These are phyloP conservation scores for Fusarium euwallaceae DNA, from an alignment of 2,329 filamentous ascomycete genomes.

Conservation along the genomic window DNA sequence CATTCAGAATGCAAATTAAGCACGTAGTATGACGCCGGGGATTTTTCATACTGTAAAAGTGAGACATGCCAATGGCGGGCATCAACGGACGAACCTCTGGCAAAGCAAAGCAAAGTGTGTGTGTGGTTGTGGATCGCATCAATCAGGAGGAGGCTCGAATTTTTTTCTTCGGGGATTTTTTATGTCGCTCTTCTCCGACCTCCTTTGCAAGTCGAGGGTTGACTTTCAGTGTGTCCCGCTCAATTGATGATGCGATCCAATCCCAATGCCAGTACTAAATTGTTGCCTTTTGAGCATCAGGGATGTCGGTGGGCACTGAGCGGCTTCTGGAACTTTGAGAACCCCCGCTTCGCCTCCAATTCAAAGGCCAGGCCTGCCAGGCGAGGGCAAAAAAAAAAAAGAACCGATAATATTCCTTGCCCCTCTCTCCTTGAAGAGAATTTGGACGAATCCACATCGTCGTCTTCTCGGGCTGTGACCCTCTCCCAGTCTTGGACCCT, in stretches of 20 bases:
- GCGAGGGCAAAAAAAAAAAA: constrained; percentile 26
- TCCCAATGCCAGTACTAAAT: constrained; percentile 10
- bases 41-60: constrained; percentile 2
- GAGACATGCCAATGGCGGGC: constrained; percentile 32
- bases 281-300: constrained; percentile 10
- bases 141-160: constrained; percentile 31
- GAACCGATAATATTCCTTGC: constrained; percentile 32
- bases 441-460: constrained; percentile 19
- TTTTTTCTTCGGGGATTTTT: constrained; percentile 15
- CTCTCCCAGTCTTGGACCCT: constrained; percentile 12
- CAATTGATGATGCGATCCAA: constrained; percentile 7
- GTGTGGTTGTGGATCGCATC: constrained; percentile 24
- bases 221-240: background rate
- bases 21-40: constrained; percentile 3
- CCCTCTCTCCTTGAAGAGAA: constrained; percentile 18
- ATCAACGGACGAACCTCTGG: constrained; percentile 3
- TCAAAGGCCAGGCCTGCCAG: background rate
- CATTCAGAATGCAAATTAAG: constrained; percentile 6
- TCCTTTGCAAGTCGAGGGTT: background rate
- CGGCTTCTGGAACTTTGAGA: constrained; percentile 39
- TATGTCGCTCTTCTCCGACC: constrained; percentile 1
- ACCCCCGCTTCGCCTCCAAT: constrained; percentile 32
- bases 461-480: constrained; percentile 10
- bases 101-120: constrained; percentile 19
- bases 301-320: constrained; percentile 20